phyloP scores from a whole-genome alignment of 495 filamentous ascomycete genomes.

The Annulohypoxylon nitens region DNA sequence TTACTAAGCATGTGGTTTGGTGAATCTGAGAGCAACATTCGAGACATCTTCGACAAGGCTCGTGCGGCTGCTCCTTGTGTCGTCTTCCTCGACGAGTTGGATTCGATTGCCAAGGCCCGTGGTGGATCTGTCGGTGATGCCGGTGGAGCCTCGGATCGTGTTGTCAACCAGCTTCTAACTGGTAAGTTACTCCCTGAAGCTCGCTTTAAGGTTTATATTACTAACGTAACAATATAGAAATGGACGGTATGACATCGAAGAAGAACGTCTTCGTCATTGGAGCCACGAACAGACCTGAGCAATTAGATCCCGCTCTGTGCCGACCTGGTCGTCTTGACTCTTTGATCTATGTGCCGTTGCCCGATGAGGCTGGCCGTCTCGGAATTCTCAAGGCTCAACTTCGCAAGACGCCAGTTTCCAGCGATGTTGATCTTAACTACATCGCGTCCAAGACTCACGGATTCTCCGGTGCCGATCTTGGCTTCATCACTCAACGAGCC shows the following conservation, averaged over 20 bases:
- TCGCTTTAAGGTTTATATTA: background rate
- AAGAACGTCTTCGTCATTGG: slow-evolving; percentile 99
- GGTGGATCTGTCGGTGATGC: slow-evolving; percentile 97
- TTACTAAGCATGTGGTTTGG: slow-evolving; percentile 99
- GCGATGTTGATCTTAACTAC: slow-evolving; percentile 87
- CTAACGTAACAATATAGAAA: slow-evolving; percentile 75
- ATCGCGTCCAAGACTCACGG: slow-evolving; percentile 98
- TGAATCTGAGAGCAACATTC: slow-evolving; percentile 99
- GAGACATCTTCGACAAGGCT: slow-evolving; percentile 99
- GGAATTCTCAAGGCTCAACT: slow-evolving; percentile 95
- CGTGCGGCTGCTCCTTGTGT: slow-evolving; percentile 98
- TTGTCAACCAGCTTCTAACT: slow-evolving; percentile 98
- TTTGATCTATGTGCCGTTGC: slow-evolving; percentile 96
- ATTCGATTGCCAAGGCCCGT: slow-evolving; percentile 99
- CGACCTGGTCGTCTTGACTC: slow-evolving; percentile 99
- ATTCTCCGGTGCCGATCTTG: slow-evolving; percentile 99
- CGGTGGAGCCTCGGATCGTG: slow-evolving; percentile 98
- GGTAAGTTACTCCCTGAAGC: slow-evolving; percentile 68
- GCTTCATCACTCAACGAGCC: slow-evolving; percentile 97
- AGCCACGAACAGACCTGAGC: slow-evolving; percentile 98
- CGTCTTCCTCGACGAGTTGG: slow-evolving; percentile 98
- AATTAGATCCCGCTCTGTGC: slow-evolving; percentile 96
- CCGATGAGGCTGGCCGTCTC: slow-evolving; percentile 87
- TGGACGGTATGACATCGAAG: slow-evolving; percentile 99
- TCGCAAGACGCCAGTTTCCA: slow-evolving; percentile 94